These are phyloP conservation scores for Elongisporangium anandrum DNA, from an alignment of 352 stramenopile genomes.

Conservation along the genomic window DNA sequence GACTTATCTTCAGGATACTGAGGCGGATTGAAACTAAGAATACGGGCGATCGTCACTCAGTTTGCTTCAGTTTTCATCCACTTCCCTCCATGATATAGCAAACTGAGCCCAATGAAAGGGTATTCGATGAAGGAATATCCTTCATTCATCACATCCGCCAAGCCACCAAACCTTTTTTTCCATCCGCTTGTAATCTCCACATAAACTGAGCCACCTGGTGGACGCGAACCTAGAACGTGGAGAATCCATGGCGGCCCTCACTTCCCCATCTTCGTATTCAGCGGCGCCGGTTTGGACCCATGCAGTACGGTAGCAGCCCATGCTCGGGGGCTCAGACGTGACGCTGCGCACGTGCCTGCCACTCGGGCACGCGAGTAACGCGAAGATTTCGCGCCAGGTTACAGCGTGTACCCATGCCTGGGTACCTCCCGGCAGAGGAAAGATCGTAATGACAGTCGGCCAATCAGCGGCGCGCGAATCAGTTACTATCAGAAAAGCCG, in stretches of 20 bases:
- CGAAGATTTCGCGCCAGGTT: not conserved
- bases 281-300: no score
- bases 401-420: not conserved
- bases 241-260: no score
- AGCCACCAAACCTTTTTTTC: no score
- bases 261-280: no score
- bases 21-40: not conserved
- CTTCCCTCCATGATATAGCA: no score
- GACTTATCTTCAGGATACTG: not conserved
- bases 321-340: not conserved
- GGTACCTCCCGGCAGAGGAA: not conserved
- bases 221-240: no score
- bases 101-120: no score
- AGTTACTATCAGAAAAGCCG: not conserved
- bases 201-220: not conserved
- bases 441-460: not conserved
- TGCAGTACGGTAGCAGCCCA: no score
- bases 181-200: not conserved
- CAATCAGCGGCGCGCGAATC: not conserved
- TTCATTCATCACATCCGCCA: no score
- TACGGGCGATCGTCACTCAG: not conserved
- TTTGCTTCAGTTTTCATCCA: not conserved
- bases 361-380: not conserved
- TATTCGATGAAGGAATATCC: no score
- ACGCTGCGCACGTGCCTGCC: not conserved